Base-by-base conservation (phyloP, 1,284 basidiomycete genomes). In the Athelia psychrophila region DNA sequence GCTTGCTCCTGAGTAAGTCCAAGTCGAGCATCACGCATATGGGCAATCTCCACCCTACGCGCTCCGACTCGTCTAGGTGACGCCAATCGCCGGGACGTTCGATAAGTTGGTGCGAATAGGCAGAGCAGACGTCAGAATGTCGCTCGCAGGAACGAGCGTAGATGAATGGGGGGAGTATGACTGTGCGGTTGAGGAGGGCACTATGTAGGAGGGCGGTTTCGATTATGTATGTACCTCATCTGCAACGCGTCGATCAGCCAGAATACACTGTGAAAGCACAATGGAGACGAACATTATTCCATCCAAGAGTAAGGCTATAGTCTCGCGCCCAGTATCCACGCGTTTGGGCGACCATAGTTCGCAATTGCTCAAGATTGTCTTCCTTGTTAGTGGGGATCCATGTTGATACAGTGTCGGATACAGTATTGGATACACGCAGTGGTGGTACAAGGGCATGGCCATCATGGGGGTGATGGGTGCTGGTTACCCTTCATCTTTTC, bases 11-110 rank as follows among this genome's bases (percentile, higher is more conserved):
- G 6, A 78, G 63, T 51, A 70, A 68, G 0, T 74, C 68, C 16
- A 80, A 45, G 59, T 80, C 73, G 51, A 80, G 62, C 74, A 80
- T 79, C 44, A 69, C 12, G 16, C 60, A 58, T 48, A 66, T 69
- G 0, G 75, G 74, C 52, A 75, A 58, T 40, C 59, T 59, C 67
- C 69, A 75, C 2, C 63, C 74, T 61, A 74, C 70, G 44, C 75
- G 74, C 54, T 73, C 55, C 51, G 74, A 67, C 3, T 68, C 60
- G 10, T 75, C 72, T 45, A 75, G 58, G 0, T 61, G 16, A 3
- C 68, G 62, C 75, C 76, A 77, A 8, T 20, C 49, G 36, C 16
- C 2, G 58, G 30, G 58, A 48, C 24, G 42, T 36, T 10, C 2
- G 13, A 30, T 13, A n/a, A 24, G 51, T 16, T 24, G 27, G 15